phyloP scores from a whole-genome alignment of 768 basidiomycete species.

The Kwoniella sp. region DNA sequence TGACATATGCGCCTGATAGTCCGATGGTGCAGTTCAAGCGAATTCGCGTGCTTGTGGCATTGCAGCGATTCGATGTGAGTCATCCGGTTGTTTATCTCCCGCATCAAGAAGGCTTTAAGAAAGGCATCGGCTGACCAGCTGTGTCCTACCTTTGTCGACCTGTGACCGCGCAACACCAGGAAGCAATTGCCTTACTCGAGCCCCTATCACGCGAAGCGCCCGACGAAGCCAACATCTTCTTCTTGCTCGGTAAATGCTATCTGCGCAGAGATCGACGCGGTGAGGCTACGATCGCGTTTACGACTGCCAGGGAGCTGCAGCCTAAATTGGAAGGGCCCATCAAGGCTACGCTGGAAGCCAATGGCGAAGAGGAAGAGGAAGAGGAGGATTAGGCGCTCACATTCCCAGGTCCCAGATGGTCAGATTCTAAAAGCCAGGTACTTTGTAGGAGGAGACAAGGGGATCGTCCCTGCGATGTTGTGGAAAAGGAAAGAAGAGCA shows the following conservation, averaged over 20 bases:
- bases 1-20: slow-evolving; percentile 77
- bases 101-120: no score
- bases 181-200: slow-evolving; percentile 79
- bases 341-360: slow-evolving; percentile 52
- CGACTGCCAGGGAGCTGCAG: slow-evolving; percentile 87
- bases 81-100: slow-evolving; percentile 35
- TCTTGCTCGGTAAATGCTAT: slow-evolving; percentile 92
- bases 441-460: neutral
- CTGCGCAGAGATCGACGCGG: slow-evolving; percentile 75
- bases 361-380: slow-evolving; percentile 73
- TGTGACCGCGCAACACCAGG: slow-evolving; percentile 61
- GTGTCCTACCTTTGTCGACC: neutral
- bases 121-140: neutral
- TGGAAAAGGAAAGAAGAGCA: neutral
- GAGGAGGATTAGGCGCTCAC: slow-evolving; percentile 26
- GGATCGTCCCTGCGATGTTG: neutral
- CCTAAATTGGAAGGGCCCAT: slow-evolving; percentile 80
- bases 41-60: slow-evolving; percentile 83
- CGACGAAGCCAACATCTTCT: slow-evolving; percentile 94
- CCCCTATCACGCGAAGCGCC: slow-evolving; percentile 78
- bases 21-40: slow-evolving; percentile 91
- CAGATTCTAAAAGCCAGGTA: no score
- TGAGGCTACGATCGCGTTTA: slow-evolving; percentile 81
- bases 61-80: slow-evolving; percentile 79
- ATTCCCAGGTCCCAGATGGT: no score